These are phyloP conservation scores for Talaromyces thailandensis DNA, from an alignment of 495 filamentous ascomycete genomes.

Conservation along the genomic window DNA sequence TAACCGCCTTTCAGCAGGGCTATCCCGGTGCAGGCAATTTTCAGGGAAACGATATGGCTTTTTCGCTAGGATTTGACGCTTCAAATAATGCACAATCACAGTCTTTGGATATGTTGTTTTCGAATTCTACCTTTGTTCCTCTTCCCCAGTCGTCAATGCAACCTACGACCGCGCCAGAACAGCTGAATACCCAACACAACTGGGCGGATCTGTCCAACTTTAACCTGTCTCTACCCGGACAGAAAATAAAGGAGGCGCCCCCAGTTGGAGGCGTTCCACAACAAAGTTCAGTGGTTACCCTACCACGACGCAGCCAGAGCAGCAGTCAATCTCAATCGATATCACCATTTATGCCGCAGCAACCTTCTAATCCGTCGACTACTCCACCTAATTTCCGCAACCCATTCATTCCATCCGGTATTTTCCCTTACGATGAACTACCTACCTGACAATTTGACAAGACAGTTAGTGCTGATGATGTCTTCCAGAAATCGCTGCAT, in stretches of 20 bases:
- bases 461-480: not conserved
- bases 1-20: not conserved
- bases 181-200: constrained; percentile 12
- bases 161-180: constrained; percentile 8
- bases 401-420: constrained; percentile 8
- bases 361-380: not conserved
- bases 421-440: not conserved
- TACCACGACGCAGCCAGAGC: not conserved
- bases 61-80: not conserved
- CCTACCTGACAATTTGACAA: not conserved
- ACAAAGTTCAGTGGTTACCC: not conserved
- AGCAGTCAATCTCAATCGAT: not conserved
- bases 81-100: not conserved
- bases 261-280: not conserved
- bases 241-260: not conserved
- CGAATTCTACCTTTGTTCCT: constrained; percentile 1
- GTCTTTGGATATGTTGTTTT: constrained; percentile 1
- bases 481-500: constrained; percentile 5
- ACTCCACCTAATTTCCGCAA: not conserved
- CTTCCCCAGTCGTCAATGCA: not conserved
- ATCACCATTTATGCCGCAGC: not conserved
- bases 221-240: constrained; percentile 2
- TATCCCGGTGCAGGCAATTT: not conserved
- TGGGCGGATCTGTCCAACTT: constrained; percentile 6
- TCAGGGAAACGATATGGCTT: not conserved